Conservation (phyloP, 2,329 filamentous ascomycete genomes). For the Cyphellophora europaea region DNA sequence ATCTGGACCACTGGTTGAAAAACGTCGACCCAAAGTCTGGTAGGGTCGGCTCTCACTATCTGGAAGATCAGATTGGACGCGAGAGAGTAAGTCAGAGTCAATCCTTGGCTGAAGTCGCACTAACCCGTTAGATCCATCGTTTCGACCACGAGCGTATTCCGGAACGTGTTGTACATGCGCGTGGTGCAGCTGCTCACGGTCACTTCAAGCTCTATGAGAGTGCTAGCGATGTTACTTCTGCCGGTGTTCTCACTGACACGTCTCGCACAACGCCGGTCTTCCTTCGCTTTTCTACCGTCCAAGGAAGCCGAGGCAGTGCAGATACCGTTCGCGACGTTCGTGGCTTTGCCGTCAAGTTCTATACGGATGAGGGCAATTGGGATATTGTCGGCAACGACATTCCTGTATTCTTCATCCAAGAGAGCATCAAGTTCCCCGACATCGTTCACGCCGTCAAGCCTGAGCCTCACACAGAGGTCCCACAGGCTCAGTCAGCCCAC, state of each 20-base stretch:
- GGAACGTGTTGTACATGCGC: slow-evolving; percentile 50
- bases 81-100: slow-evolving; percentile 63
- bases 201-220: slow-evolving; percentile 58
- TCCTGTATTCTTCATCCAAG: slow-evolving; percentile 67
- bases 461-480: slow-evolving; percentile 60
- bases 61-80: slow-evolving; percentile 63
- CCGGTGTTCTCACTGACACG: slow-evolving; percentile 59
- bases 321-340: slow-evolving; percentile 78
- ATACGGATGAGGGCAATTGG: slow-evolving; percentile 70
- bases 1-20: slow-evolving; percentile 70
- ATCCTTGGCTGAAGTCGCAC: too few species aligned
- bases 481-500: slow-evolving; percentile 61
- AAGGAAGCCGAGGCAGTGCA: slow-evolving; percentile 64
- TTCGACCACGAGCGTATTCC: slow-evolving; percentile 64
- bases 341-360: slow-evolving; percentile 70
- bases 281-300: slow-evolving; percentile 67
- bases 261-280: slow-evolving; percentile 59
- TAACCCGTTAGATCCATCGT: slow-evolving; percentile 46
- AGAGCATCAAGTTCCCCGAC: slow-evolving; percentile 50
- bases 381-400: slow-evolving; percentile 68
- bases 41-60: slow-evolving; percentile 54
- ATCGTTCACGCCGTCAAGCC: slow-evolving; percentile 52
- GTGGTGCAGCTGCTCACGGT: slow-evolving; percentile 56
- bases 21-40: slow-evolving; percentile 45
- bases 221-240: slow-evolving; percentile 52